Evolutionary conservation across 352 stramenopile genomes (phyloP).

Genomic region (Peronospora farinosa): DNA sequence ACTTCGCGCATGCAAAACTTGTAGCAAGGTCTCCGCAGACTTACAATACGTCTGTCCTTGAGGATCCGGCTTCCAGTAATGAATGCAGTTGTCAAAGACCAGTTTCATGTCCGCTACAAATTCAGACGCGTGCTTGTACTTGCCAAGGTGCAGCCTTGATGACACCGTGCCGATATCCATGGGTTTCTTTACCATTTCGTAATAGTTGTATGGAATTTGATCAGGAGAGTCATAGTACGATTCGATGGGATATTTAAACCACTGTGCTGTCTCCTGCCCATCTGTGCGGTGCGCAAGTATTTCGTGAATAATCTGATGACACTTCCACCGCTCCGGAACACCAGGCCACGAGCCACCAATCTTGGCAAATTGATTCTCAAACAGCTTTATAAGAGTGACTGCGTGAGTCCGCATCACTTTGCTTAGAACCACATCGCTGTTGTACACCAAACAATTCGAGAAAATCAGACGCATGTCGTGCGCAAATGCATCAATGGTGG

Average conservation of each 20-base stretch:
- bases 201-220: slow-evolving; percentile 80
- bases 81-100: slow-evolving; percentile 84
- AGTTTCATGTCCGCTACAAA: slow-evolving; percentile 63
- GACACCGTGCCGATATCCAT: slow-evolving; percentile 84
- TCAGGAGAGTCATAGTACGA: slow-evolving; percentile 82
- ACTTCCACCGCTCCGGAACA: slow-evolving; percentile 73
- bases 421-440: slow-evolving; percentile 77
- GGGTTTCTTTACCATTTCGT: slow-evolving; percentile 64
- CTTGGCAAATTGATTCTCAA: slow-evolving; percentile 68
- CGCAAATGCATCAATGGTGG: slow-evolving; percentile 59
- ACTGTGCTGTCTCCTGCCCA: slow-evolving; percentile 74
- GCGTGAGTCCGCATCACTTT: slow-evolving; percentile 81
- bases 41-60: slow-evolving; percentile 78
- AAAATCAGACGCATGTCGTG: slow-evolving; percentile 78
- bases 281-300: slow-evolving; percentile 66
- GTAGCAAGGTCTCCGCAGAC: slow-evolving; percentile 54
- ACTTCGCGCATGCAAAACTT: slow-evolving; percentile 44
- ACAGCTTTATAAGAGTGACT: slow-evolving; percentile 79
- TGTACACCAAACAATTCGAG: slow-evolving; percentile 87
- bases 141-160: slow-evolving; percentile 53
- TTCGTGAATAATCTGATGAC: slow-evolving; percentile 75
- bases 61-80: slow-evolving; percentile 70
- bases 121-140: slow-evolving; percentile 51
- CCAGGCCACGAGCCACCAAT: slow-evolving; percentile 61
- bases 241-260: slow-evolving; percentile 84